A percentile compares a stretch with the other conserved stretches of the same genome.
Conservation (phyloP, 192 early-diverging fungal species). For the Entrophospora sp. region DNA sequence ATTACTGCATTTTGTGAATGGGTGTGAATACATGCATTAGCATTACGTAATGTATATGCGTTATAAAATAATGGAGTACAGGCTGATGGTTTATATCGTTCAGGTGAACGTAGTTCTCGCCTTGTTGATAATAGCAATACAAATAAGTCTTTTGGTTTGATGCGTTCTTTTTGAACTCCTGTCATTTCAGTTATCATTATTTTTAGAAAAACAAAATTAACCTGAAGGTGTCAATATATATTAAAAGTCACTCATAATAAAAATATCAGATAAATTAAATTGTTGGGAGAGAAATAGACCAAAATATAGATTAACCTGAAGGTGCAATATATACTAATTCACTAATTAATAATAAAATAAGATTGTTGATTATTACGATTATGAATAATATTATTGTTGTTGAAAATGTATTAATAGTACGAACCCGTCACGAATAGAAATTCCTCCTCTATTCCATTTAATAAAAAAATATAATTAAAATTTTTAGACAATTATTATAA, state of each 20-base stretch:
- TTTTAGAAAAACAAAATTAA: no score
- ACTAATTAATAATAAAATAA: conserved; percentile 23
- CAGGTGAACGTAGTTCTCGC: conserved; percentile 59
- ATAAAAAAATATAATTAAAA: not conserved
- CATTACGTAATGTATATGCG: conserved; percentile 74
- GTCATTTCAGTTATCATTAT: not conserved
- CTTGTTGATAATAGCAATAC: conserved; percentile 59
- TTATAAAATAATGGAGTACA: conserved; percentile 96
- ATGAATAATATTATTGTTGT: not conserved
- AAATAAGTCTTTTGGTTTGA: conserved; percentile 76
- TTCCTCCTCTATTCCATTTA: conserved; percentile 52
- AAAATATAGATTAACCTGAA: conserved; percentile 38
- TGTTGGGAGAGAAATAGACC: no score
- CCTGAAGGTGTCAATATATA: no score
- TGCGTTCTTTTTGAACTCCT: conserved; percentile 95
- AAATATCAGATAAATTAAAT: no score
- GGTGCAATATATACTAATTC: conserved; percentile 84
- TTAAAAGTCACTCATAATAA: no score
- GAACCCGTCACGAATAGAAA: conserved; percentile 69
- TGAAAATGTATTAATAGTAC: not conserved
- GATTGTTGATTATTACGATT: not conserved
- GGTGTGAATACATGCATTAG: conserved; percentile 91
- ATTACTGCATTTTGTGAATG: conserved; percentile 95
- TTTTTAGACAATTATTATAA: not conserved
- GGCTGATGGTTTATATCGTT: conserved; percentile 71